Percentiles rank a stretch among this genome's conserved stretches.
Evolutionary conservation across 441 rosid genomes (phyloP).

Genomic region (Populus hybrid): DNA sequence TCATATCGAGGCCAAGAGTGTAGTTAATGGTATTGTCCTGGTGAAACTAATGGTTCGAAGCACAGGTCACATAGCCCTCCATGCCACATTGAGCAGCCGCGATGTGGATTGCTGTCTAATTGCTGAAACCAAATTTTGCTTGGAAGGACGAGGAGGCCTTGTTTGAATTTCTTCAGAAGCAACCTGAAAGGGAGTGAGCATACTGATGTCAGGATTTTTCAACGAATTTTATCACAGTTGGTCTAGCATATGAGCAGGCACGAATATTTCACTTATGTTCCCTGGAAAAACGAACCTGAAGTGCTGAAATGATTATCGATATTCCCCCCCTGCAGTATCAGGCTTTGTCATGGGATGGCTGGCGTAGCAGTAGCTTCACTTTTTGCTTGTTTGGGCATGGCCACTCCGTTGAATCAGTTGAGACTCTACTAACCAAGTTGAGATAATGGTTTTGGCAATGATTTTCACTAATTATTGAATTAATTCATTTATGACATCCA

Average conservation of each 20-base stretch:
- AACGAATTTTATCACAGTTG: too few relatives aligned
- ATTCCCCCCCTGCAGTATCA: not conserved
- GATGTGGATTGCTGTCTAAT: slow-evolving; percentile 91
- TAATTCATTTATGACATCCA: not conserved
- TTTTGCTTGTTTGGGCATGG: not conserved
- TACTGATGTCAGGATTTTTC: slow-evolving; percentile 38
- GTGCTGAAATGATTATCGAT: not conserved
- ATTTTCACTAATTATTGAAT: not conserved
- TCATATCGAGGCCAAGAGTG: slow-evolving; percentile 86
- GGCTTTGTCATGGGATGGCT: not conserved
- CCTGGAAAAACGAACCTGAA: not conserved
- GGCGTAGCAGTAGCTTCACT: not conserved
- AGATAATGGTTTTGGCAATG: not conserved
- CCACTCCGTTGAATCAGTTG: not conserved
- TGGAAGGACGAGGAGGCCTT: slow-evolving; percentile 73
- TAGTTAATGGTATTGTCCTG: slow-evolving; percentile 79
- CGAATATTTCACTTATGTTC: not conserved
- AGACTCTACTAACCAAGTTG: not conserved
- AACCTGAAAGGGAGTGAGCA: slow-evolving; percentile 53
- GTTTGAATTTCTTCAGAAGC: slow-evolving; percentile 56
- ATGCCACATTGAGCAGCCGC: slow-evolving; percentile 85
- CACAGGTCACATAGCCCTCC: slow-evolving; percentile 85
- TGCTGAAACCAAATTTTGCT: slow-evolving; percentile 66
- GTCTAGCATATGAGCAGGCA: too few relatives aligned
- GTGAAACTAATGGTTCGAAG: slow-evolving; percentile 93